Percentiles rank a stretch among this genome's conserved stretches.
phyloP scores from a whole-genome alignment of 106 monocot genomes.

The Phalaenopsis aphrodite region DNA sequence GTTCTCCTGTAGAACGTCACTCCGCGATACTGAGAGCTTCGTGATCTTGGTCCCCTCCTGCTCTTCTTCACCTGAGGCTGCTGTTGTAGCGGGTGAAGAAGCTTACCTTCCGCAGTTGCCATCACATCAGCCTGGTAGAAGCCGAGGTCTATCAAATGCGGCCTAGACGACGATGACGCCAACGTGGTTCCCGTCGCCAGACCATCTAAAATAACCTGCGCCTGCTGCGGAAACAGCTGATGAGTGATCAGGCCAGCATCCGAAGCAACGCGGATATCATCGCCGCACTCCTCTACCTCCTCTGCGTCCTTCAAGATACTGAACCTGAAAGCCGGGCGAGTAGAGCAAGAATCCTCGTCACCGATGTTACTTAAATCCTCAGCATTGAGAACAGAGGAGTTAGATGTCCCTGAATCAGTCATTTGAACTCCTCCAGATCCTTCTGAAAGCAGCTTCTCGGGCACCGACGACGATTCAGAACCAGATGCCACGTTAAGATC shows the following conservation, averaged over 20 bases:
- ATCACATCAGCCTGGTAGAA: conserved; percentile 15
- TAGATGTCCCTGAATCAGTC: conserved; percentile 56
- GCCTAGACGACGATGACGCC: conserved; percentile 4
- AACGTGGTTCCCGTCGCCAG: not conserved
- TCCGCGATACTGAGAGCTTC: conserved; percentile 63
- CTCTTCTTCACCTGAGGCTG: conserved; percentile 60
- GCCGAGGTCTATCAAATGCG: conserved; percentile 41
- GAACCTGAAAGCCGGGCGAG: conserved; percentile 34
- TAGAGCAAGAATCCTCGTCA: conserved; percentile 48
- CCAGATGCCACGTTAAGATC: conserved; percentile 17
- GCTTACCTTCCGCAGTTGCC: conserved; percentile 7
- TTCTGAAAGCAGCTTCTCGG: conserved; percentile 1
- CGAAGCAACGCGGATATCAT: conserved; percentile 1
- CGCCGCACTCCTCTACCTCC: conserved; percentile 7
- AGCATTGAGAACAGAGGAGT: conserved; percentile 71
- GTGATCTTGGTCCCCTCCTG: conserved; percentile 49
- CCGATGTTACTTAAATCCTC: conserved; percentile 31
- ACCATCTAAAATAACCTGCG: not conserved
- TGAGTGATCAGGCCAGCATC: conserved; percentile 9
- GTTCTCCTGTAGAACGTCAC: conserved; percentile 65
- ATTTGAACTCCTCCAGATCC: conserved; percentile 1
- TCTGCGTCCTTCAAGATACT: conserved; percentile 40
- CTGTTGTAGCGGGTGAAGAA: conserved; percentile 11
- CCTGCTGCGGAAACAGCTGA: conserved; percentile 22
- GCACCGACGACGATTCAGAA: conserved; percentile 12